phyloP scores from a whole-genome alignment of 176 grass and related monocot genomes.

The Saccharum officinarum region DNA sequence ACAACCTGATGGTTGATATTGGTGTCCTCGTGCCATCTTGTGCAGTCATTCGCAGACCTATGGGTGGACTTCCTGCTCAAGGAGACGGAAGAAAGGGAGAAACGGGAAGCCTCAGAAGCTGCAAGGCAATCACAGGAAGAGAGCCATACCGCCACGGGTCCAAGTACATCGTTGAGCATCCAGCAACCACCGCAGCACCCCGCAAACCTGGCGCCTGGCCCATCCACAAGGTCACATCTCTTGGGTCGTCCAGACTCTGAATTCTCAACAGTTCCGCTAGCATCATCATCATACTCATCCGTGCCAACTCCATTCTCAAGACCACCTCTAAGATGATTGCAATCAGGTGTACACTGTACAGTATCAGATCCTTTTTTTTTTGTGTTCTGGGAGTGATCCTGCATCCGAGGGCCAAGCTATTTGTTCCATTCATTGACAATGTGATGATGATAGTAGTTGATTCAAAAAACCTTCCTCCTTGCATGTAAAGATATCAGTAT shows the following conservation, averaged over 20 bases:
- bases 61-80: slow-evolving; percentile 98
- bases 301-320: slow-evolving; percentile 12
- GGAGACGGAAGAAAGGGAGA: slow-evolving; percentile 97
- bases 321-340: slow-evolving; percentile 34
- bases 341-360: slow-evolving; percentile 38
- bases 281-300: slow-evolving; percentile 6
- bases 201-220: slow-evolving; percentile 28
- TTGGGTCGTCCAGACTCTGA: slow-evolving; percentile 39
- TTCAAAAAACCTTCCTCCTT: not conserved
- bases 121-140: slow-evolving; percentile 35
- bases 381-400: not conserved
- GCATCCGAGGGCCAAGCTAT: slow-evolving; percentile 27
- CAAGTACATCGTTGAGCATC: not conserved
- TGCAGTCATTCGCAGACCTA: slow-evolving; percentile 87
- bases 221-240: slow-evolving; percentile 31
- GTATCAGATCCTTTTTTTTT: not conserved
- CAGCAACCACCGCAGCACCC: slow-evolving; percentile 20
- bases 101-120: slow-evolving; percentile 60
- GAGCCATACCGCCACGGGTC: not conserved
- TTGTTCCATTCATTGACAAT: slow-evolving; percentile 54
- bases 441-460: slow-evolving; percentile 30
- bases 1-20: not conserved
- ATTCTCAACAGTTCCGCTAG: slow-evolving; percentile 46
- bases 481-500: slow-evolving; percentile 30
- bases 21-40: not conserved